A percentile compares a stretch with the other conserved stretches of the same genome.
Conservation (phyloP, 75 land plant species). For the Pinus albicaulis region DNA sequence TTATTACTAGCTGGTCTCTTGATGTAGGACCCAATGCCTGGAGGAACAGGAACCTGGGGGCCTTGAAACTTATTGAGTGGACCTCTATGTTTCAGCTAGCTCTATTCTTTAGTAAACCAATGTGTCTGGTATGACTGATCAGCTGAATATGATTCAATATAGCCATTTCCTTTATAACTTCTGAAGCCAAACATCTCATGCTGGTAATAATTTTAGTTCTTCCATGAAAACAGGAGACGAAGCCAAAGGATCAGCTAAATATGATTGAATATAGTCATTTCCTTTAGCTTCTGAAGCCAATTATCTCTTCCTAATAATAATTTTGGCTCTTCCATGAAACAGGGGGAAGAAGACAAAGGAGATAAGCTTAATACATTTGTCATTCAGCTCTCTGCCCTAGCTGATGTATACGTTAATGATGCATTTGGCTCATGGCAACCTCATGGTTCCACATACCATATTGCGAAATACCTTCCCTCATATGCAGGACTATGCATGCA, state of each 20-base stretch:
- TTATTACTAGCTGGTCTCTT: no score
- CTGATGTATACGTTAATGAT: conserved; percentile 53
- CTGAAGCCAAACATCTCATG: no score
- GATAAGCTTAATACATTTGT: conserved; percentile 35
- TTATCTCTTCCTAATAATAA: neutral
- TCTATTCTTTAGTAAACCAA: no score
- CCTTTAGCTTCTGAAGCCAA: neutral
- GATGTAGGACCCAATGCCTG: no score
- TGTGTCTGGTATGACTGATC: no score
- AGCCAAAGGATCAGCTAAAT: conserved; percentile 23
- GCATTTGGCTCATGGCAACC: conserved; percentile 61
- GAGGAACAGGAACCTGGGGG: no score
- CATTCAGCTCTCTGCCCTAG: conserved; percentile 55
- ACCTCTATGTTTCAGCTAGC: no score
- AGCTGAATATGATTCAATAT: no score
- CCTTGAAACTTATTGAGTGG: no score
- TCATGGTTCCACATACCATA: conserved; percentile 46
- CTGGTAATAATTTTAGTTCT: no score
- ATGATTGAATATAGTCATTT: neutral
- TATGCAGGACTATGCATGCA: conserved; percentile 57
- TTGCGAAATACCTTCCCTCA: conserved; percentile 43
- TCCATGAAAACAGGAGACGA: conserved; percentile 30
- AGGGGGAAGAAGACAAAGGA: conserved; percentile 59
- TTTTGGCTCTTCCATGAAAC: neutral
- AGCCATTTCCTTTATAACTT: no score